Evolutionary conservation across 331 rosid genomes (phyloP).

Genomic region (Cucumis variabilis): DNA sequence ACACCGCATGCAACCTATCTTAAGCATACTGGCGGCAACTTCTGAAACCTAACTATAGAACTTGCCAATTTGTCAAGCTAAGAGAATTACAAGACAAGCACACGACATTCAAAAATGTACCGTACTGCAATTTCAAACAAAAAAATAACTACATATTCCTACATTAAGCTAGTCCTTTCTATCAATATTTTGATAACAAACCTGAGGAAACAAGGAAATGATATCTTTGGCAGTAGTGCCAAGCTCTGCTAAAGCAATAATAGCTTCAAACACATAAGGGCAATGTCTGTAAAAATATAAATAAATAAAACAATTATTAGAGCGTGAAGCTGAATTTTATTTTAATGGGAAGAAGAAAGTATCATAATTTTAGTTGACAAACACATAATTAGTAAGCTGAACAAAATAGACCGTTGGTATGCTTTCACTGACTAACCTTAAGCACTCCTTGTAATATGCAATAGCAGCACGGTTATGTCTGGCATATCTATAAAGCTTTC

Average conservation of each 20-base stretch:
- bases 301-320: conserved; percentile 26
- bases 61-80: background rate
- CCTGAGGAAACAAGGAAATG: conserved; percentile 93
- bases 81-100: background rate
- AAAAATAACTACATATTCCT: background rate
- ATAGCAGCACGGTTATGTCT: conserved; percentile 91
- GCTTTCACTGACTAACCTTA: conserved; percentile 58
- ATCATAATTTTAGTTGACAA: background rate
- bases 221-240: conserved; percentile 85
- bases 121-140: background rate
- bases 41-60: background rate
- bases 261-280: conserved; percentile 84
- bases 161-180: background rate
- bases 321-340: background rate
- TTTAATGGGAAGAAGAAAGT: background rate
- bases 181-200: conserved; percentile 43
- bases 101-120: background rate
- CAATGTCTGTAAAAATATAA: conserved; percentile 69
- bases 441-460: conserved; percentile 92
- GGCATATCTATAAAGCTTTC: conserved; percentile 80
- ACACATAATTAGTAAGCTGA: background rate
- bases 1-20: background rate
- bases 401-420: background rate
- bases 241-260: conserved; percentile 84
- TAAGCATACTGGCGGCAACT: conserved; percentile 5